Base-by-base conservation (phyloP, 306 rosid species). In the Fagus sylvatica region DNA sequence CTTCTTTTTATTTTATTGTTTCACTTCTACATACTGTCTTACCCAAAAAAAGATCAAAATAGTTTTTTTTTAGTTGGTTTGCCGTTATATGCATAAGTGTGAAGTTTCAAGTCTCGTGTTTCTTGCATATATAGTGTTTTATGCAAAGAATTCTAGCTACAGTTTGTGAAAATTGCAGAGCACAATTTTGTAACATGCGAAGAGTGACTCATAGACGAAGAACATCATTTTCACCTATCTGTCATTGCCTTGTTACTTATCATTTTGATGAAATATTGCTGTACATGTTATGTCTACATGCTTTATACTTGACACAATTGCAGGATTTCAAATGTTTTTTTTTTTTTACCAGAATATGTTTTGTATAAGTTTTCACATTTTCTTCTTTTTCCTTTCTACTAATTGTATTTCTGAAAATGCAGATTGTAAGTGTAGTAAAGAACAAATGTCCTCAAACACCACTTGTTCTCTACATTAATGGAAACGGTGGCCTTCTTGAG, bases 401-500 rank as follows among this genome's bases (percentile, higher is more conserved):
- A 4, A 1, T 19, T 74, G 46, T 17, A 60, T 49, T 78, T 73
- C 46, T 84, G 61, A 42, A 65, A 53, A 82, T 87, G 80, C 91
- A 95, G 98, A 89, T 95, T 67, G 96, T 95, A 77, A 83, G 81
- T 82, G 79, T 62, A 71, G 91, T 93, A 76, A 88, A 89, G 86
- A 80, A 76, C 34, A 92, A 79, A 74, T 92, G 93, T 81, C 98
- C 98, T 1, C 78, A 84, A 72, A 86, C 91, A 42, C 98, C 98
- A 48, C 88, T 95, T 80, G 97, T 93, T 85, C 90, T 95, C 17
- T 95, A 95, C 86, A 95, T 95, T 70, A 95, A 92, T 66, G 98
- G 98, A 82, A 92, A 95, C 56, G 98, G 98, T 19, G 98, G 98
- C 53, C 89, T 92, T 79, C 98, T 95, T 9, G 98, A 92, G 88